Conservation (phyloP, 495 filamentous ascomycete genomes). For the Aspergillus bertholletiae region DNA sequence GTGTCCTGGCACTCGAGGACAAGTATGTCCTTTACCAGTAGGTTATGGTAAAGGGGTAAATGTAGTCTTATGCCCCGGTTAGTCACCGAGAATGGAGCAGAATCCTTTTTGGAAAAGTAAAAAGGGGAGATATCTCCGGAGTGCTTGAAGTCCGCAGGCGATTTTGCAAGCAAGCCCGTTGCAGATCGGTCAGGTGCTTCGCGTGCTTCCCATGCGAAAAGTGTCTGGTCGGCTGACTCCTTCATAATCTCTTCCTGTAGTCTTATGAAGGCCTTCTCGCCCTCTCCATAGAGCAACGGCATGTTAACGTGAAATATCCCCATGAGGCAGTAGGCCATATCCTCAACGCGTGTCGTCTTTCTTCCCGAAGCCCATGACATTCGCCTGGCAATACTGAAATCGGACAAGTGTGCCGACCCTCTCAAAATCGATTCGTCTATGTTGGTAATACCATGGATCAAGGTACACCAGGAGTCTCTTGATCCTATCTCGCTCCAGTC, state of each 20-base stretch:
- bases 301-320: slow-evolving; percentile 26
- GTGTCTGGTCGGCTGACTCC: slow-evolving; percentile 15
- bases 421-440: slow-evolving; percentile 1
- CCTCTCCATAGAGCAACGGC: slow-evolving; percentile 27
- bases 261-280: slow-evolving; percentile 17
- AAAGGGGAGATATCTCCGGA: slow-evolving; percentile 1
- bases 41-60: not conserved
- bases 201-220: slow-evolving; percentile 15
- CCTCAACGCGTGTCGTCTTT: slow-evolving; percentile 18
- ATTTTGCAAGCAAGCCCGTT: slow-evolving; percentile 1
- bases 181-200: not conserved
- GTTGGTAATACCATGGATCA: not conserved
- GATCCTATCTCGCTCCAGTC: slow-evolving; percentile 5
- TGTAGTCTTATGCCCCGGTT: not conserved
- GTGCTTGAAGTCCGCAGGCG: not conserved
- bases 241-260: slow-evolving; percentile 24
- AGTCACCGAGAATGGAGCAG: not conserved
- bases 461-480: not conserved
- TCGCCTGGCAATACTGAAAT: slow-evolving; percentile 11
- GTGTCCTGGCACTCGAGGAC: not conserved
- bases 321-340: slow-evolving; percentile 25
- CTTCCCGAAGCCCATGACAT: slow-evolving; percentile 24
- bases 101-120: not conserved
- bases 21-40: not conserved
- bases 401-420: not conserved